Base-by-base conservation (phyloP, 352 stramenopile species). In the Phytophthora parvispora region DNA sequence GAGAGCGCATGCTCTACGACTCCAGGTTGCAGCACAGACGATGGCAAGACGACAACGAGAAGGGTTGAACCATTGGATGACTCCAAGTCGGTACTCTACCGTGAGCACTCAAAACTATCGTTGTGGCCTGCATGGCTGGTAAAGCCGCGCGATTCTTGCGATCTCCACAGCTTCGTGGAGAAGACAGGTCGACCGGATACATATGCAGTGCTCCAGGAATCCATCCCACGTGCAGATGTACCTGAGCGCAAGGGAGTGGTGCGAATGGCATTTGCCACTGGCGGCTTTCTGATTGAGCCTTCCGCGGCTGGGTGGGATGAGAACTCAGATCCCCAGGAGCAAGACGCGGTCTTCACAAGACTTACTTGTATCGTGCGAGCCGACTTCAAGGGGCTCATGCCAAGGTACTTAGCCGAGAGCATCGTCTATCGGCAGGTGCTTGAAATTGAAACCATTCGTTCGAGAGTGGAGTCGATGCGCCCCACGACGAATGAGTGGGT, bases 91-190 rank as follows among this genome's bases (percentile, higher is more conserved):
- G 79, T 94, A 43, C 60, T 94, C 45, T 92, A 94, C 34, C 77
- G 80, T 54, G 78, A 83, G n/a, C 83, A 90, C 57, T 76, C 74
- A 6, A 89, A 90, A 62, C 63, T 94, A 13, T 94, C 86, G 12
- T 70, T 89, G n/a, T 94, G 86, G 86, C 86, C 86, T 24, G 77
- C 83, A 24, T 94, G 86, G 86, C 70, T 94, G 18, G 86, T 94
- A 29, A 94, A 92, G 38, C 86, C 86, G 25, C 83, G 86, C 13
- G 86, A 94, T 59, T 93, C 86, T 49, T 94, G 86, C 59, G 86
- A 94, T 58, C 72, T 94, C n/a, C 80, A 90, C 60, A 90, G 81
- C 53, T 94, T 94, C 48, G 80, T 94, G 25, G 77, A 88, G 29
- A 87, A 87, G 42, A 93, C 86, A 4, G 83, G 83, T n/a, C 72